phyloP scores from a whole-genome alignment of 1,284 basidiomycete genomes.

The Sporisorium exsertum region DNA sequence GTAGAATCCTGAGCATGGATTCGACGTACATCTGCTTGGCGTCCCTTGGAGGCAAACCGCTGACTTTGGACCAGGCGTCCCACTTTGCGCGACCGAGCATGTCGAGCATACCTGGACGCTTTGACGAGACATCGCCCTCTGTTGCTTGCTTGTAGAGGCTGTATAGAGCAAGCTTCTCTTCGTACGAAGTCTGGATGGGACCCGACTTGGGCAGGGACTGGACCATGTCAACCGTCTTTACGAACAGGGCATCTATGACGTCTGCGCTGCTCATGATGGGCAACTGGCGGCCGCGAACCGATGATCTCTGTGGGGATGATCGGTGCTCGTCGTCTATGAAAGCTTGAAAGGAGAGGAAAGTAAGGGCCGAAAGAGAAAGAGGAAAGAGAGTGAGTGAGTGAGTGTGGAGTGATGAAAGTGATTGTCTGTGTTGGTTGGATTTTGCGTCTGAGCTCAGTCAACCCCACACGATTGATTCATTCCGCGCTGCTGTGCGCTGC shows the following conservation, averaged over 20 bases:
- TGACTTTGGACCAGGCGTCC: conserved; percentile 95
- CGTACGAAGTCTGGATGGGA: conserved; percentile 94
- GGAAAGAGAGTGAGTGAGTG: background rate
- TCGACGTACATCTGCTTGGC: conserved; percentile 92
- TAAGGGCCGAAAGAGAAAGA: too few relatives aligned
- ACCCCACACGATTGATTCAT: conserved; percentile 30
- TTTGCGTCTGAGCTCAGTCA: background rate
- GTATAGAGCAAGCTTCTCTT: conserved; percentile 94
- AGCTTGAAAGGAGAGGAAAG: background rate
- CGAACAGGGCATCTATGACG: conserved; percentile 77
- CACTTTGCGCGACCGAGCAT: conserved; percentile 95
- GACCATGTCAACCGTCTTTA: conserved; percentile 92
- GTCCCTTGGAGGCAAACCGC: conserved; percentile 80
- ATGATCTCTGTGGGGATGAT: too few relatives aligned
- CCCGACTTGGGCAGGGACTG: conserved; percentile 90
- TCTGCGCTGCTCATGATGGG: conserved; percentile 65
- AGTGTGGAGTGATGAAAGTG: conserved; percentile 1
- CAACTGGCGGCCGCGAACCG: background rate
- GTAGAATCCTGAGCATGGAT: conserved; percentile 83
- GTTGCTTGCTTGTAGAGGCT: conserved; percentile 76
- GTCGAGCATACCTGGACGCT: conserved; percentile 88
- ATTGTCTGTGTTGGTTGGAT: background rate
- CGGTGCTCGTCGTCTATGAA: too few relatives aligned
- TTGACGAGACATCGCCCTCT: conserved; percentile 82
- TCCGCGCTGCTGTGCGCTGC: background rate